A percentile compares a stretch with the other conserved stretches of the same genome.
Evolutionary conservation across 768 basidiomycete genomes (phyloP).

Genomic region (Neoboletus subvelutipes): DNA sequence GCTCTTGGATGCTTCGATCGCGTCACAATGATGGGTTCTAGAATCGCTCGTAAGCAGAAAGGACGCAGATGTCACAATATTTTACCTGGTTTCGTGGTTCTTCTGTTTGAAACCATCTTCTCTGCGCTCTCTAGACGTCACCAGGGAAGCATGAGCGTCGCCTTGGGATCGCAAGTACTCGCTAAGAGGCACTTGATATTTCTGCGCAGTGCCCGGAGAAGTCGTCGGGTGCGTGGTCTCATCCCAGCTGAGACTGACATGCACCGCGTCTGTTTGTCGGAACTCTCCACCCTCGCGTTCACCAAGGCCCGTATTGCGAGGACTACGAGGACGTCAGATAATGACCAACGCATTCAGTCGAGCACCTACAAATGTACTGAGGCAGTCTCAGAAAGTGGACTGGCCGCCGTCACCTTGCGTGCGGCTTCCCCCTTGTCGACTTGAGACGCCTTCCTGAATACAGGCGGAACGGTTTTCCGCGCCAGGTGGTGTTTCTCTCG

Average conservation of each 20-base stretch:
- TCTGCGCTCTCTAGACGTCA: not conserved
- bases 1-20: not conserved
- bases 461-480: not conserved
- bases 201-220: not conserved
- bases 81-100: conserved; percentile 2
- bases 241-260: conserved; percentile 4
- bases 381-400: not conserved
- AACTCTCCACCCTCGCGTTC: not conserved
- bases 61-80: not conserved
- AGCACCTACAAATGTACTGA: conserved; percentile 8
- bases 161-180: conserved; percentile 3
- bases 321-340: conserved; percentile 8
- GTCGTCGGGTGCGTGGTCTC: not conserved
- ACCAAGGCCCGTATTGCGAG: not conserved
- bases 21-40: not conserved
- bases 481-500: not conserved
- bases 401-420: not conserved
- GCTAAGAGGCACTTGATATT: conserved; percentile 23
- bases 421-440: not conserved
- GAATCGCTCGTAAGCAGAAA: not conserved
- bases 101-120: not conserved
- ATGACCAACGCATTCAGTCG: not conserved
- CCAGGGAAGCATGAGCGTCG: not conserved
- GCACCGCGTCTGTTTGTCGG: not conserved
- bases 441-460: not conserved